phyloP scores from a whole-genome alignment of 1,139 yeast genomes.

The Schwanniomyces etchellsii region DNA sequence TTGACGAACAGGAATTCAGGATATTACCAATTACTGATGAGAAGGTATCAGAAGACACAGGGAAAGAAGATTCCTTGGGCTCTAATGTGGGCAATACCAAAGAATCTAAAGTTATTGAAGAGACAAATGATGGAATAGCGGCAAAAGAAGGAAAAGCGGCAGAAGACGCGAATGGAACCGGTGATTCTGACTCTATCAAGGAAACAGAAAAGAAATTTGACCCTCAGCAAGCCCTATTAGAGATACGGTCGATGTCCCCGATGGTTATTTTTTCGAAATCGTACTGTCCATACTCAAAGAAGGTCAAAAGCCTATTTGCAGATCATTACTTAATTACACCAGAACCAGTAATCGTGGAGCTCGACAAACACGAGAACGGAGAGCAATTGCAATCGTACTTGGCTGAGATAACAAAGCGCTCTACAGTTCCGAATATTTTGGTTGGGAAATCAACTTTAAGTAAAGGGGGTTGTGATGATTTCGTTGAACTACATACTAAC shows the following conservation, averaged over 20 bases:
- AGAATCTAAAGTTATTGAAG: too few relatives aligned
- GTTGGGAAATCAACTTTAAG: constrained; percentile 50
- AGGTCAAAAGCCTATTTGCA: constrained; percentile 59
- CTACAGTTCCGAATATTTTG: constrained; percentile 68
- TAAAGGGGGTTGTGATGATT: constrained; percentile 79
- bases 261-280: constrained; percentile 68
- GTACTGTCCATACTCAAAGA: constrained; percentile 69
- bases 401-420: constrained; percentile 51
- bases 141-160: too few relatives aligned
- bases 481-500: constrained; percentile 52
- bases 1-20: too few relatives aligned
- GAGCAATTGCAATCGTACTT: constrained; percentile 55
- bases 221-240: constrained; percentile 55
- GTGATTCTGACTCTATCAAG: too few relatives aligned
- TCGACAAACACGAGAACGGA: constrained; percentile 74
- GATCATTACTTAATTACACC: constrained; percentile 71
- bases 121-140: too few relatives aligned
- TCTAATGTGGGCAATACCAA: neutral
- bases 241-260: constrained; percentile 59
- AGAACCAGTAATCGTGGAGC: constrained; percentile 65
- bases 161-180: too few relatives aligned
- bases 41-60: too few relatives aligned
- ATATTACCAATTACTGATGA: too few relatives aligned
- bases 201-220: too few relatives aligned
- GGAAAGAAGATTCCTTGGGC: too few relatives aligned